These are phyloP conservation scores for Agaricales sp. DNA, from an alignment of 1,284 basidiomycete genomes.

Conservation along the genomic window DNA sequence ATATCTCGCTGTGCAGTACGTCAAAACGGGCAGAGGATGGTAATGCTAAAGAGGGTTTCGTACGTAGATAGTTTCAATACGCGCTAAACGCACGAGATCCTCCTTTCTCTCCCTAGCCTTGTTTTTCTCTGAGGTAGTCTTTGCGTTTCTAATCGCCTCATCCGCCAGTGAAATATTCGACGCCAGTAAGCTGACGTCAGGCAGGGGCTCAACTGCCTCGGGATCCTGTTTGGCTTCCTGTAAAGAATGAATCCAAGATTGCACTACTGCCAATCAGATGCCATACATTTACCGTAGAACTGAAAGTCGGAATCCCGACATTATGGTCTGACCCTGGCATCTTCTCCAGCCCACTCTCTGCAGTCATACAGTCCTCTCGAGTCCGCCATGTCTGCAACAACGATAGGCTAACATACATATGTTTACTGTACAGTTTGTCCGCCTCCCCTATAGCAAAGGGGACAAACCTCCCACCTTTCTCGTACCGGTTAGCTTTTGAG, in stretches of 20 bases:
- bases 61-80: constrained; percentile 89
- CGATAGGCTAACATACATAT: constrained; percentile 86
- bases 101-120: constrained; percentile 60
- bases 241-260: neutral
- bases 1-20: constrained; percentile 47
- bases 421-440: constrained; percentile 79
- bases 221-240: constrained; percentile 31
- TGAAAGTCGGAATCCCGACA: constrained; percentile 32
- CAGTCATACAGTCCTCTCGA: constrained; percentile 88
- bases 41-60: too few species aligned
- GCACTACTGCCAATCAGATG: neutral
- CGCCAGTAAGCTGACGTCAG: constrained; percentile 62
- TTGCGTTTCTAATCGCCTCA: constrained; percentile 42
- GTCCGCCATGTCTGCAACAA: constrained; percentile 93
- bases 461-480: constrained; percentile 55
- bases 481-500: constrained; percentile 37
- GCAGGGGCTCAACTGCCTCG: constrained; percentile 49
- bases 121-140: constrained; percentile 44
- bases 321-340: constrained; percentile 54
- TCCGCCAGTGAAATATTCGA: constrained; percentile 62
- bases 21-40: constrained; percentile 1
- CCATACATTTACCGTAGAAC: constrained; percentile 6
- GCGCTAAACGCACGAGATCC: constrained; percentile 75
- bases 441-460: constrained; percentile 96
- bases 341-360: constrained; percentile 84